Evolutionary conservation across 345 rosid species (phyloP), one percentile per base, ranked within the genome.

Genomic region (Aegle marmelos): DNA sequence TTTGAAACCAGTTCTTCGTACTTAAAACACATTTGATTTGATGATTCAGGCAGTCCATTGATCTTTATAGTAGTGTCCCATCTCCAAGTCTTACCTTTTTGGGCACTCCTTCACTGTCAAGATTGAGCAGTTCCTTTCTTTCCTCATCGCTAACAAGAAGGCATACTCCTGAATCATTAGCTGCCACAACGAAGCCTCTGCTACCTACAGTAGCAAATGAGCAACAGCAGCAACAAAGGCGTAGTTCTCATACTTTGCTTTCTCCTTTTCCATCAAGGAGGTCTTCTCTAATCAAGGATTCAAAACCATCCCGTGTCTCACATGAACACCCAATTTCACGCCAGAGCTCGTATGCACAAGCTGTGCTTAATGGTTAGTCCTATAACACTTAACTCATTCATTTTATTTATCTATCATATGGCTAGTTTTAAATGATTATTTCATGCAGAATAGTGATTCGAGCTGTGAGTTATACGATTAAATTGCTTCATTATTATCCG

Each of bases 1-100:
- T 22, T 48, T 45, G 45, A 2, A 69, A 33, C 22, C 34, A 54
- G 14, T 57, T 69, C 19, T 13, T 56, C 21, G 22, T 68, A 24
- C 71, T 70, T 66, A 45, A 56, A 53, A 61, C 4, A 9, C 34
- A 36, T 82, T 82, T 75, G 17, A 39, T 54, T 77, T 45, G 59
- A 80, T 76, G 36, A 85, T 86, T 65, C 83, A 95, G 98, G 88
- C 95, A 94, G 68, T 94, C 99, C 4, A 94, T 94, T 50, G 98
- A 96, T 79, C 76, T 96, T 5, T 94, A 88, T 58, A 89, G 94
- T 70, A 96, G 97, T 76, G 84, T 96, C 68, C 95, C 90, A 63
- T 96, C 99, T 27, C 99, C 97, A 1, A 89, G 77, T 73, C 79
- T 92, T 9, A 88, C 89, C 3, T 85, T 96, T 77, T 79, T 96